Percentiles rank a stretch among this genome's conserved stretches.
Evolutionary conservation across 495 filamentous ascomycete species (phyloP).

Genomic region (Chaetomium fimeti): DNA sequence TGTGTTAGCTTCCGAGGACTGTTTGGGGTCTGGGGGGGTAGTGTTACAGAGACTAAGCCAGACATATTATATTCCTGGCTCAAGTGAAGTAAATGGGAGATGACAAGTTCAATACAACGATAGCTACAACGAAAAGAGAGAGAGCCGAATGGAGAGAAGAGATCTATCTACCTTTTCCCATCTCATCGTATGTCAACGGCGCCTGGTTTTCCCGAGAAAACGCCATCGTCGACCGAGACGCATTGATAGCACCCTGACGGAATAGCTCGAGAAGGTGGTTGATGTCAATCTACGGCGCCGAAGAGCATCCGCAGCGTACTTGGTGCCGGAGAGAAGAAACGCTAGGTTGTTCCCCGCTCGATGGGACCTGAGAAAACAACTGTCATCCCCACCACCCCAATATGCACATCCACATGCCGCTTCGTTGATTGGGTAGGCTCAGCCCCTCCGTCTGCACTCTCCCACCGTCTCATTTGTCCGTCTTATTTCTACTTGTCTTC

Average conservation of each 20-base stretch:
- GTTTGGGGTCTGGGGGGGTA: neutral
- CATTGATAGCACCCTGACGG: neutral
- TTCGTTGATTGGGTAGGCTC: neutral
- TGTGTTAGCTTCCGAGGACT: neutral
- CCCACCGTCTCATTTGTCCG: neutral
- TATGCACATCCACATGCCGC: neutral
- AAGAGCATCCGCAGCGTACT: neutral
- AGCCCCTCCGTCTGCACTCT: no score
- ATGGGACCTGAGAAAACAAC: neutral
- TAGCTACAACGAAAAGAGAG: no score
- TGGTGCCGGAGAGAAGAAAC: neutral
- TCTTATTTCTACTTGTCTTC: neutral
- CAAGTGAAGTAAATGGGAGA: neutral
- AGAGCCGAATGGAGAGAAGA: neutral
- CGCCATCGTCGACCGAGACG: neutral
- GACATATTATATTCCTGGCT: no score
- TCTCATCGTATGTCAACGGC: conserved; percentile 4
- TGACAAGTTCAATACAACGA: neutral
- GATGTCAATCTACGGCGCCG: neutral
- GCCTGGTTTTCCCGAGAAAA: neutral
- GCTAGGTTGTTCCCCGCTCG: neutral
- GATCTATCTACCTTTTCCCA: conserved; percentile 1
- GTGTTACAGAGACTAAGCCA: neutral
- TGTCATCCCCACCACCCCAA: neutral
- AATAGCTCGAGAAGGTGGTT: neutral